These are phyloP conservation scores for Chernovozyma aurita DNA, from an alignment of 1,139 yeast genomes.

Conservation along the genomic window DNA sequence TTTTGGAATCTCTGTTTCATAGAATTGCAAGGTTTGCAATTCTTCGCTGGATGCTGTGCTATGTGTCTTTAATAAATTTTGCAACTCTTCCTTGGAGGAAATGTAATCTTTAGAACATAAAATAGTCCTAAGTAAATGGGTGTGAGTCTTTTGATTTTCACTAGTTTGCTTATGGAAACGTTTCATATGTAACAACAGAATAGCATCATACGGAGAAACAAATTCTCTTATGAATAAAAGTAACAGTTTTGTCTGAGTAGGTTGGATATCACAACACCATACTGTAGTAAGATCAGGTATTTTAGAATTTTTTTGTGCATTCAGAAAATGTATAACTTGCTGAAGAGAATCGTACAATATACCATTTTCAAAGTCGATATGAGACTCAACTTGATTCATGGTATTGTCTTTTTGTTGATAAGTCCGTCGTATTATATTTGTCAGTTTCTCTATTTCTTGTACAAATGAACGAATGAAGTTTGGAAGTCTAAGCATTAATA, in stretches of 20 bases:
- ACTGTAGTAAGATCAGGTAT: slow-evolving; percentile 37
- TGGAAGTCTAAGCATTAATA: background rate
- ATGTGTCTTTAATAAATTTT: slow-evolving; percentile 12
- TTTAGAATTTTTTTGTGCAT: slow-evolving; percentile 12
- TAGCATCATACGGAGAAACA: slow-evolving; percentile 23
- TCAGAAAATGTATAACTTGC: slow-evolving; percentile 36
- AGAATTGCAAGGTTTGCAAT: slow-evolving; percentile 10
- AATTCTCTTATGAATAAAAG: slow-evolving; percentile 23
- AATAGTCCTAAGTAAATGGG: slow-evolving; percentile 16
- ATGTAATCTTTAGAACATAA: slow-evolving; percentile 24
- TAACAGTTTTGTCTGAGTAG: slow-evolving; percentile 26
- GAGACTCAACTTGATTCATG: slow-evolving; percentile 3
- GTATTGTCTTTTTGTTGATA: slow-evolving; percentile 3
- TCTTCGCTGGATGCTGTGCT: slow-evolving; percentile 9
- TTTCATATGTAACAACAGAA: slow-evolving; percentile 6
- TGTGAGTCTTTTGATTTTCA: background rate
- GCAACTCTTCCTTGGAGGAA: slow-evolving; percentile 12
- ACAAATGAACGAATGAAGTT: slow-evolving; percentile 5
- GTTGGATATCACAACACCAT: slow-evolving; percentile 49
- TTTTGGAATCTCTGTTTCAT: slow-evolving; percentile 21
- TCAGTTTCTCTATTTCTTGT: slow-evolving; percentile 8
- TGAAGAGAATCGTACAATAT: slow-evolving; percentile 44
- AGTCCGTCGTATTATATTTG: slow-evolving; percentile 7
- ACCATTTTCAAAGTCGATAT: slow-evolving; percentile 25
- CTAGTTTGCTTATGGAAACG: slow-evolving; percentile 13